Evolutionary conservation across 2,329 filamentous ascomycete genomes (phyloP), one percentile per base, ranked within the genome.

Genomic region (Grosmannia serpens): DNA sequence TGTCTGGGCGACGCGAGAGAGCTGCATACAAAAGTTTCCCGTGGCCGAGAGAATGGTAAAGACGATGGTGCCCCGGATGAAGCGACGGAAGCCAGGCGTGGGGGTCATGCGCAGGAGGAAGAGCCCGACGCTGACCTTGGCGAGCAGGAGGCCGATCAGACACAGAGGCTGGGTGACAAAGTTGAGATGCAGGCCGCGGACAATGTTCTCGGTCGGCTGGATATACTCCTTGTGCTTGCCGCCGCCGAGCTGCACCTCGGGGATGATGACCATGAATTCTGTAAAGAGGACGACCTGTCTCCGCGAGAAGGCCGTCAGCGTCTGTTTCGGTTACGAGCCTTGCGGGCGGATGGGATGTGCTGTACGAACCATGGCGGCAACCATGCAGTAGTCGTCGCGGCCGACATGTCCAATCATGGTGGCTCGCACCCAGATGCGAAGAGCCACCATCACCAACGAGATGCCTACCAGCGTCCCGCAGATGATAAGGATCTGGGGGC

Each of bases 111-210:
- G 60, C 60, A 69, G 51, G 9, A 70, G 58, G 52, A 69, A 69
- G 29, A 68, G 29, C 13, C 68, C 67, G 26, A 69, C 67, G 61
- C 66, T 66, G 55, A 69, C 60, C 55, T 70, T 69, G 13, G 65
- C 64, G 17, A 69, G 41, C 44, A 63, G 65, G 7, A 70, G 58
- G 22, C 57, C 63, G n/a, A 68, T 59, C 4, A 70, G 60, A 20
- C 64, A 69, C 26, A 69, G 44, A 2, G 68, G 67, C 57, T 70
- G 67, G 0, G 67, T 69, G 50, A 66, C 64, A 27, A 69, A 70
- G 66, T 70, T 70, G 50, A 69, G 62, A 50, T 66, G 64, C 6
- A 70, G 59, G 1, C 66, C 67, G 3, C 56, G 63, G 26, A 47
- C 35, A 29, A 67, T 54, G 29, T 68, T 66, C 15, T 58, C 56